Evolutionary conservation across 2,329 filamentous ascomycete species (phyloP).

Genomic region (Verticillium nubilum): DNA sequence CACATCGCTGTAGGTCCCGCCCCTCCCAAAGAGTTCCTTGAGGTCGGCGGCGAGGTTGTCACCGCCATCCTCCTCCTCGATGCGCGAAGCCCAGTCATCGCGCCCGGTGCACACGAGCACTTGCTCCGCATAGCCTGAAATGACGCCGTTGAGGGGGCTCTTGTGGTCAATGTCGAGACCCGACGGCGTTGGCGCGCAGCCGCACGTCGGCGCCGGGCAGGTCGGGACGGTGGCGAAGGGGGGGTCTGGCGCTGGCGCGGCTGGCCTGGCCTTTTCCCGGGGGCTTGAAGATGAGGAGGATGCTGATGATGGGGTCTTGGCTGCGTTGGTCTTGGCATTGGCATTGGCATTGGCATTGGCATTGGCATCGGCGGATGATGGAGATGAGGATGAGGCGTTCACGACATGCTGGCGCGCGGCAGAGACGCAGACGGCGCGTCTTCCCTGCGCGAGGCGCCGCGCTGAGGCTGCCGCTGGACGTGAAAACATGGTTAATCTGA

Average conservation of each 20-base stretch:
- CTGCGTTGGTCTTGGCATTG: too few relatives aligned
- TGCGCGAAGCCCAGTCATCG: conserved; percentile 74
- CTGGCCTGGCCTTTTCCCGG: background rate
- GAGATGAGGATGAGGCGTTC: background rate
- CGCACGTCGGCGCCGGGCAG: conserved; percentile 74
- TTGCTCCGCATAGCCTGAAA: conserved; percentile 75
- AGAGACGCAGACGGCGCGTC: background rate
- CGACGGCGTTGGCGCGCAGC: conserved; percentile 62
- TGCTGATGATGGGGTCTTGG: background rate
- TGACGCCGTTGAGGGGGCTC: conserved; percentile 66
- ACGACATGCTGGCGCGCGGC: background rate
- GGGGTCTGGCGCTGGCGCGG: conserved; percentile 9
- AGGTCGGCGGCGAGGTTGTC: conserved; percentile 66
- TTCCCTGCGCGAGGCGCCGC: background rate
- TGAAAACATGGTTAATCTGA: background rate
- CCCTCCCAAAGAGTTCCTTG: conserved; percentile 62
- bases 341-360: background rate
- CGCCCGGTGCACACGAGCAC: conserved; percentile 78
- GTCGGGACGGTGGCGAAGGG: conserved; percentile 39
- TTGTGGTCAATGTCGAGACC: conserved; percentile 71
- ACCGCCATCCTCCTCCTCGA: conserved; percentile 71
- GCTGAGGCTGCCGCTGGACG: background rate
- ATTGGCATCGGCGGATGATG: background rate
- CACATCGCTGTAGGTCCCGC: conserved; percentile 63
- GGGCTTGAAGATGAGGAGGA: background rate